These are phyloP conservation scores for Perilla frutescens DNA, from an alignment of 257 asterid genomes.

Conservation along the genomic window DNA sequence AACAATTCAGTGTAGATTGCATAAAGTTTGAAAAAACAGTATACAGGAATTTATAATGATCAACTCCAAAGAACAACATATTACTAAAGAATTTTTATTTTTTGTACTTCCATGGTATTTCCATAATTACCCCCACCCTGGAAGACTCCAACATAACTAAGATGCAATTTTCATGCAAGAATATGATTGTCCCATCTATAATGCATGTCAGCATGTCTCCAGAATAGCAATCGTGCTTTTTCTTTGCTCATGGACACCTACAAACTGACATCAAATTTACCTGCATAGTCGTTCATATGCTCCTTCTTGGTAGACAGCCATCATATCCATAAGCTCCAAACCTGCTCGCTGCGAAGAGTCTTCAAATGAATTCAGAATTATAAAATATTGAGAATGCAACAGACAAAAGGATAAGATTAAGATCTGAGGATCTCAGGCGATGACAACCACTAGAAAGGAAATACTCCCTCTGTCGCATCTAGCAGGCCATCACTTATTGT, in stretches of 20 bases:
- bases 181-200: constrained; percentile 11
- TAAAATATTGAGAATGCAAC: constrained; percentile 28
- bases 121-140: not conserved
- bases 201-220: constrained; percentile 10
- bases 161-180: constrained; percentile 1
- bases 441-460: constrained; percentile 30
- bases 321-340: constrained; percentile 99
- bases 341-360: constrained; percentile 89
- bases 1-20: not conserved
- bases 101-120: not conserved
- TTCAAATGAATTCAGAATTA: constrained; percentile 45
- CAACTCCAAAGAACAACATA: too few relatives aligned
- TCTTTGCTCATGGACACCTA: constrained; percentile 7
- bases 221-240: constrained; percentile 20
- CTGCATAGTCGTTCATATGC: constrained; percentile 99
- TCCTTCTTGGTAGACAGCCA: constrained; percentile 99
- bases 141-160: not conserved
- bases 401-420: constrained; percentile 4
- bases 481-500: too few relatives aligned
- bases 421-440: not conserved
- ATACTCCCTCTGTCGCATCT: constrained; percentile 1
- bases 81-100: too few relatives aligned
- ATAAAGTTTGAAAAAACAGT: too few relatives aligned
- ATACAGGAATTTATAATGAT: too few relatives aligned
- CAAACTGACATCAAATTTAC: constrained; percentile 46